phyloP scores from a whole-genome alignment of 2,329 filamentous ascomycete genomes.

The Cadophora malorum region DNA sequence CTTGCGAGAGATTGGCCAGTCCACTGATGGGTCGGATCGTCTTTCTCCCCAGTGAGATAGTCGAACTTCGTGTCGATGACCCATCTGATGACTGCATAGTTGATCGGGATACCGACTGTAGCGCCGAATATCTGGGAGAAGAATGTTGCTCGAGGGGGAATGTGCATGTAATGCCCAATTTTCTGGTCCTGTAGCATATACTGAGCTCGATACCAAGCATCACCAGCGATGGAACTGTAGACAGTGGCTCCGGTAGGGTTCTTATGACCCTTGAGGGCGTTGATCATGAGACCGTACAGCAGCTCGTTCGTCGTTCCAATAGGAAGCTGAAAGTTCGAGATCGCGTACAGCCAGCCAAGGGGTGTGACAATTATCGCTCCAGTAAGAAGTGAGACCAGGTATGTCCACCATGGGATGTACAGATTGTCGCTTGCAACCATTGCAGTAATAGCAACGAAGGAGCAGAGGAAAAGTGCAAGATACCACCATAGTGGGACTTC shows the following conservation, averaged over 20 bases:
- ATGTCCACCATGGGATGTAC: slow-evolving; percentile 66
- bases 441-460: slow-evolving; percentile 57
- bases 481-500: slow-evolving; percentile 68
- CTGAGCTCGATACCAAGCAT: slow-evolving; percentile 65
- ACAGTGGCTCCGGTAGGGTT: slow-evolving; percentile 64
- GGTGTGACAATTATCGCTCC: slow-evolving; percentile 63
- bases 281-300: slow-evolving; percentile 65
- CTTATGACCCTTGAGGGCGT: slow-evolving; percentile 55
- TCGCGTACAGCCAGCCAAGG: slow-evolving; percentile 63
- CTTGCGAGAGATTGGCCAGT: slow-evolving; percentile 60
- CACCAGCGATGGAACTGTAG: slow-evolving; percentile 65
- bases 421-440: slow-evolving; percentile 58
- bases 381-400: slow-evolving; percentile 61
- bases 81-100: slow-evolving; percentile 67
- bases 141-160: slow-evolving; percentile 64
- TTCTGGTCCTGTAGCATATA: slow-evolving; percentile 67
- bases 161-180: slow-evolving; percentile 68
- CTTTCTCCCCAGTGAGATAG: slow-evolving; percentile 56
- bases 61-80: slow-evolving; percentile 62
- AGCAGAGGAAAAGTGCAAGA: slow-evolving; percentile 54
- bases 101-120: slow-evolving; percentile 63
- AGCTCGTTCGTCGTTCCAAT: slow-evolving; percentile 67
- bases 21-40: slow-evolving; percentile 65
- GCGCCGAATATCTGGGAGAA: slow-evolving; percentile 66
- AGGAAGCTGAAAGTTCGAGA: slow-evolving; percentile 60